Evolutionary conservation across 129 eudicot genomes (phyloP).

Genomic region (Erigeron canadensis): DNA sequence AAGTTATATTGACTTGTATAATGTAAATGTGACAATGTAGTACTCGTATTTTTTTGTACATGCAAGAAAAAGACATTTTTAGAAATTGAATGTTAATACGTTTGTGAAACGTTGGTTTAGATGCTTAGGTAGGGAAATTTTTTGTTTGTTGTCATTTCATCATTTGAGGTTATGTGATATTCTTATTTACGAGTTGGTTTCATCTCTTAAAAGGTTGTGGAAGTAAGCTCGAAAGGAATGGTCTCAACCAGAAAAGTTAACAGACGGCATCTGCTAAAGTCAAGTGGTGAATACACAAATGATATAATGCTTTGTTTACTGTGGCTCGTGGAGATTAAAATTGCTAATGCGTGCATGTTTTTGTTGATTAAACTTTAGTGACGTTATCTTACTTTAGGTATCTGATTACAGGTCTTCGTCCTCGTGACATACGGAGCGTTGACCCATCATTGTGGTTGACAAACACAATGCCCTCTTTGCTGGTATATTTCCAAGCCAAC

Average conservation of each 20-base stretch:
- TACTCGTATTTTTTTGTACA: too few species aligned
- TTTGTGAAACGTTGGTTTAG: not conserved
- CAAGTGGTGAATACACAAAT: slow-evolving; percentile 69
- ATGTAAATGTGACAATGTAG: too few species aligned
- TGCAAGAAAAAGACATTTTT: too few species aligned
- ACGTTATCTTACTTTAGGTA: slow-evolving; percentile 20
- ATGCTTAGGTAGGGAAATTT: not conserved
- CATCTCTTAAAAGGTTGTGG: slow-evolving; percentile 66
- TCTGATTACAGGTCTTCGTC: slow-evolving; percentile 74
- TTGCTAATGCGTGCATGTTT: not conserved
- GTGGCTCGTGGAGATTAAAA: not conserved
- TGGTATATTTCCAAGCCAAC: slow-evolving; percentile 51
- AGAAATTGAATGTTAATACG: too few species aligned
- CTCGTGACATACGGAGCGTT: slow-evolving; percentile 95
- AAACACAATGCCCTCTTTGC: slow-evolving; percentile 89
- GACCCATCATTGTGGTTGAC: slow-evolving; percentile 98
- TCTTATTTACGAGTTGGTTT: slow-evolving; percentile 18
- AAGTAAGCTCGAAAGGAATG: slow-evolving; percentile 74
- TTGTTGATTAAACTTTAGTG: slow-evolving; percentile 5
- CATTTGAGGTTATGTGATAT: not conserved
- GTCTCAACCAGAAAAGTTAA: slow-evolving; percentile 78
- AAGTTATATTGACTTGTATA: too few species aligned
- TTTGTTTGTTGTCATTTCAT: not conserved
- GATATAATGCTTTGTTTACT: slow-evolving; percentile 17
- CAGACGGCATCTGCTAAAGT: slow-evolving; percentile 75